Percentiles rank a stretch among this genome's conserved stretches.
Evolutionary conservation across 2,329 filamentous ascomycete genomes (phyloP).

Genomic region (Venturia oleaginea): DNA sequence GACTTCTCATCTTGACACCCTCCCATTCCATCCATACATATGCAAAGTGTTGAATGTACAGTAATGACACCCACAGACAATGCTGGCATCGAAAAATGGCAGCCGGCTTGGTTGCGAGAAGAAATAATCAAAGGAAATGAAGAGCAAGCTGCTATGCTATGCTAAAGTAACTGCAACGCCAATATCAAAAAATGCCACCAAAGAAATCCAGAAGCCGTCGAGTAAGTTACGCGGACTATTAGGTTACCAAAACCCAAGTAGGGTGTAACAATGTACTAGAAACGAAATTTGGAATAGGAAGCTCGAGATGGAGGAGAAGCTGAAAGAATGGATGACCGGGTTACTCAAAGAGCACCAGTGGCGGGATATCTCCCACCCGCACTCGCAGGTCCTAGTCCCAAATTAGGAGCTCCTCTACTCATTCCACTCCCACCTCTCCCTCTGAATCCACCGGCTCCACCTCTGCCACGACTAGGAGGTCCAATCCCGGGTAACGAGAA

Average conservation of each 20-base stretch:
- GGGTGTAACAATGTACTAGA: background rate
- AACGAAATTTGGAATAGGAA: background rate
- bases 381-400: slow-evolving; percentile 9
- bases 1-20: background rate
- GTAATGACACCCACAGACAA: background rate
- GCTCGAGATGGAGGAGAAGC: background rate
- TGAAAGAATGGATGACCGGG: background rate
- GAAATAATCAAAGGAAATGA: background rate
- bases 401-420: slow-evolving; percentile 13
- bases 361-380: slow-evolving; percentile 8
- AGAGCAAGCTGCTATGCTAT: background rate
- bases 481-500: slow-evolving; percentile 58
- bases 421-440: slow-evolving; percentile 23
- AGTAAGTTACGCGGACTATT: background rate
- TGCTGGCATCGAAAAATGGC: background rate
- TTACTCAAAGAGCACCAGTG: background rate
- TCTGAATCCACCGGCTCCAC: slow-evolving; percentile 20
- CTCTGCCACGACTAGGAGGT: slow-evolving; percentile 24
- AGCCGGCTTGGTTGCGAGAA: background rate
- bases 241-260: background rate
- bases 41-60: background rate
- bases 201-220: background rate
- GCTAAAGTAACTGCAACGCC: no score
- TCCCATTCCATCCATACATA: background rate
- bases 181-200: background rate